A percentile compares a stretch with the other conserved stretches of the same genome.
Evolutionary conservation across 257 asterid species (phyloP).

Genomic region (Nicotiana benthamiana): DNA sequence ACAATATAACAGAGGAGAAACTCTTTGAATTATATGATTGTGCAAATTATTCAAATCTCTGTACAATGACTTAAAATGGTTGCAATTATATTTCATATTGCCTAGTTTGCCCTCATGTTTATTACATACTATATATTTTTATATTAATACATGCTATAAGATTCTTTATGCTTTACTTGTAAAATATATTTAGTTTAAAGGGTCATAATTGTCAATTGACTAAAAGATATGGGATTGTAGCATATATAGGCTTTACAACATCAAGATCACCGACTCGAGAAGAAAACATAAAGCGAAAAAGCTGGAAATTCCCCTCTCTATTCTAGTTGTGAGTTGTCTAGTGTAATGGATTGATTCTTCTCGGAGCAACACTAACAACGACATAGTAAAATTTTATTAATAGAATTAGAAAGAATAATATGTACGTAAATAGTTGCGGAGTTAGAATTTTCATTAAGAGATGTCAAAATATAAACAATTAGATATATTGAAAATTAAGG

Average conservation of each 20-base stretch:
- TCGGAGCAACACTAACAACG: too few species aligned
- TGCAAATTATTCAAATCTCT: not conserved
- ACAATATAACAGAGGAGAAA: not conserved
- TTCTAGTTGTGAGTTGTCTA: not conserved
- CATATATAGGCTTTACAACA: not conserved
- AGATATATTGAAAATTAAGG: too few species aligned
- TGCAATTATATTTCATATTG: not conserved
- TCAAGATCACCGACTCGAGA: constrained; percentile 7
- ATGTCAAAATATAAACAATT: too few species aligned
- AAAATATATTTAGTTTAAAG: not conserved
- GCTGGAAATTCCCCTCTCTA: not conserved
- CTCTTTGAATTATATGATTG: not conserved
- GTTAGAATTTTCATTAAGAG: too few species aligned
- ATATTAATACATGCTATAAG: not conserved
- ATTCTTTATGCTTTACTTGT: not conserved
- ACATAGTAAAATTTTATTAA: too few species aligned
- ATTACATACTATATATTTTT: not conserved
- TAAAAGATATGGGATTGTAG: not conserved
- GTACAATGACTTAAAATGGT: not conserved
- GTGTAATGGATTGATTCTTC: too few species aligned
- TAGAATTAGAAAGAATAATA: accelerated
- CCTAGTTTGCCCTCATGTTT: not conserved
- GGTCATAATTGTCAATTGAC: not conserved
- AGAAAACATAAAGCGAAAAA: constrained; percentile 14
- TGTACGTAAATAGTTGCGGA: too few species aligned